Conservation (phyloP, 345 rosid species). For the Lumnitzera racemosa region DNA sequence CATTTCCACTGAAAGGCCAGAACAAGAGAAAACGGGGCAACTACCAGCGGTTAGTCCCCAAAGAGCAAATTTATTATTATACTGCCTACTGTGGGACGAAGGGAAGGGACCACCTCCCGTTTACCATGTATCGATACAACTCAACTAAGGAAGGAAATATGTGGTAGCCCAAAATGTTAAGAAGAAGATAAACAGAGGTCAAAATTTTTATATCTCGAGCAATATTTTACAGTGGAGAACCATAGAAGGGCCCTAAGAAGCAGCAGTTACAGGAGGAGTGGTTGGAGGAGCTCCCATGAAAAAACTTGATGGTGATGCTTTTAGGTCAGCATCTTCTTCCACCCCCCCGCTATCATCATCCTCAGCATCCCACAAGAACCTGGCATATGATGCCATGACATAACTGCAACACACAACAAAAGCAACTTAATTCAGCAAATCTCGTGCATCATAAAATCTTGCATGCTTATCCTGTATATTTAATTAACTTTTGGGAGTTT, state of each 20-base stretch:
- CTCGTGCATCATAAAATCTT: too few relatives aligned
- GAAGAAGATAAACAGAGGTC: conserved; percentile 5
- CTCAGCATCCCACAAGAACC: conserved; percentile 85
- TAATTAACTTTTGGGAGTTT: too few relatives aligned
- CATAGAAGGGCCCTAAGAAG: conserved; percentile 28
- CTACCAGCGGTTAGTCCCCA: too few relatives aligned
- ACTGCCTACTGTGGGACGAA: too few relatives aligned
- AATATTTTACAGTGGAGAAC: neutral
- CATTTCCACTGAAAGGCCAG: too few relatives aligned
- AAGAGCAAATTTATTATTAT: too few relatives aligned
- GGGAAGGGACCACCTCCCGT: too few relatives aligned
- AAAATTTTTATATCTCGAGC: conserved; percentile 8
- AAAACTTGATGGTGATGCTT: conserved; percentile 15
- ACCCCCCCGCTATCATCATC: conserved; percentile 55
- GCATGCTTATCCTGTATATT: too few relatives aligned
- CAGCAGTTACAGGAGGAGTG: conserved; percentile 45
- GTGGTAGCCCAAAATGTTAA: too few relatives aligned
- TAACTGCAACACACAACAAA: conserved; percentile 41
- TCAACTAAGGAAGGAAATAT: too few relatives aligned
- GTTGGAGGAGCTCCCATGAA: conserved; percentile 26
- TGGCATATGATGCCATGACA: conserved; percentile 83
- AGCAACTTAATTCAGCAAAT: neutral
- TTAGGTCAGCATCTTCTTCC: conserved; percentile 16
- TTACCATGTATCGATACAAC: too few relatives aligned
- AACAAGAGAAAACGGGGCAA: too few relatives aligned